Conservation (phyloP, 176 grass and related monocot species). For the Hordeum marinum region DNA sequence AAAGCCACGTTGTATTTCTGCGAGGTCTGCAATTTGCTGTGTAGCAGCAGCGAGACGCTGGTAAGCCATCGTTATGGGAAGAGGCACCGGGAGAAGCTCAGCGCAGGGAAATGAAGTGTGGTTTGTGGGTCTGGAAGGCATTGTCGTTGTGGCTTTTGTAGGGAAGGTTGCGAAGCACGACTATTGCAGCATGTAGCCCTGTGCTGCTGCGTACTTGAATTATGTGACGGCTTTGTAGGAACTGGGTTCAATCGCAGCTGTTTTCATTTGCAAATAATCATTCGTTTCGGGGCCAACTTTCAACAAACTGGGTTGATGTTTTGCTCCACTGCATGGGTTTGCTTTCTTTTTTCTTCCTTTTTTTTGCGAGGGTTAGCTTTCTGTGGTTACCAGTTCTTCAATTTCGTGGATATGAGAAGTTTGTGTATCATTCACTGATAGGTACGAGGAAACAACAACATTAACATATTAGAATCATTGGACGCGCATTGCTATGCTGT, state of each 20-base stretch:
- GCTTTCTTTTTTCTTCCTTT: too few relatives aligned
- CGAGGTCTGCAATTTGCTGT: background rate
- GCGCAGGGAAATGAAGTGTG: background rate
- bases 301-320: too few relatives aligned
- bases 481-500: too few relatives aligned
- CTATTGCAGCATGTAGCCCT: background rate
- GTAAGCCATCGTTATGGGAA: constrained; percentile 15
- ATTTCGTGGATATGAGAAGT: too few relatives aligned
- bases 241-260: background rate
- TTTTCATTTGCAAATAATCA: too few relatives aligned
- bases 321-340: too few relatives aligned
- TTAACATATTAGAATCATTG: too few relatives aligned
- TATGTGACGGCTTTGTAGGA: background rate
- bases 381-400: too few relatives aligned
- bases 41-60: constrained; percentile 22
- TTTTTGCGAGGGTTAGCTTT: too few relatives aligned
- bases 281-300: too few relatives aligned
- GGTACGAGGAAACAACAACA: too few relatives aligned
- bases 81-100: constrained; percentile 20
- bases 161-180: background rate
- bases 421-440: too few relatives aligned
- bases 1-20: background rate
- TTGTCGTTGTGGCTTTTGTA: background rate
- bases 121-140: background rate
- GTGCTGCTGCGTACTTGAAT: background rate